Conservation (phyloP, 345 rosid genomes). For the Linum trigynum region DNA sequence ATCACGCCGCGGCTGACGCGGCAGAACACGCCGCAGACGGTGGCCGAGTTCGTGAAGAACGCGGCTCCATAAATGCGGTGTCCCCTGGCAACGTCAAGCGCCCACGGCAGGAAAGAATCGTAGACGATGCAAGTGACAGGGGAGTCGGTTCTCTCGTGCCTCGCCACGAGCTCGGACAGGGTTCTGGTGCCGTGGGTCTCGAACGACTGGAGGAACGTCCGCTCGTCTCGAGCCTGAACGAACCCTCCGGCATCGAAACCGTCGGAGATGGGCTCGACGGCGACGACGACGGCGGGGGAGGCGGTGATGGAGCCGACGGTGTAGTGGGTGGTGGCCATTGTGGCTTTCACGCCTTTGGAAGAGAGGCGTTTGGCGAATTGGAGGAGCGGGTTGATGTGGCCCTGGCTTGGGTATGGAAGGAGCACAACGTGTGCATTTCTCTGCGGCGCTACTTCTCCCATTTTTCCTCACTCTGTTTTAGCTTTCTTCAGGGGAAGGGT, state of each 20-base stretch:
- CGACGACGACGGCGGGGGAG: conserved; percentile 10
- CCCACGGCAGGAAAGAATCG: conserved; percentile 43
- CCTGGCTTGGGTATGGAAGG: conserved; percentile 32
- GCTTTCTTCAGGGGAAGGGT: too few relatives aligned
- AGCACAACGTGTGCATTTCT: conserved; percentile 19
- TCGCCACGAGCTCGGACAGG: conserved; percentile 28
- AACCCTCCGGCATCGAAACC: conserved; percentile 34
- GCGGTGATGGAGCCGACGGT: conserved; percentile 18
- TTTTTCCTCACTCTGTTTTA: too few relatives aligned
- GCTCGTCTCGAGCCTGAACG: conserved; percentile 22
- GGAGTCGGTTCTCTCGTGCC: conserved; percentile 17
- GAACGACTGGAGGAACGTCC: conserved; percentile 33
- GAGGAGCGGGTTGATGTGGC: conserved; percentile 39
- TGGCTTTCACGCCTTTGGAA: conserved; percentile 29
- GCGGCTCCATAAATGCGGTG: conserved; percentile 28
- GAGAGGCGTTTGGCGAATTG: conserved; percentile 34
- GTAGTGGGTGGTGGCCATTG: conserved; percentile 31
- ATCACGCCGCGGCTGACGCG: conserved; percentile 32
- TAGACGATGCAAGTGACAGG: conserved; percentile 36
- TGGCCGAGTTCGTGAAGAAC: conserved; percentile 36
- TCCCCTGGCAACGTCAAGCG: conserved; percentile 34
- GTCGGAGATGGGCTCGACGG: conserved; percentile 32
- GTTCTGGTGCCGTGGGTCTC: conserved; percentile 33
- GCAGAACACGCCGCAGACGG: conserved; percentile 37
- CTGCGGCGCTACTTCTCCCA: too few relatives aligned